Evolutionary conservation across 176 grass and related monocot genomes (phyloP).

Genomic region (Pontederia crassipes): DNA sequence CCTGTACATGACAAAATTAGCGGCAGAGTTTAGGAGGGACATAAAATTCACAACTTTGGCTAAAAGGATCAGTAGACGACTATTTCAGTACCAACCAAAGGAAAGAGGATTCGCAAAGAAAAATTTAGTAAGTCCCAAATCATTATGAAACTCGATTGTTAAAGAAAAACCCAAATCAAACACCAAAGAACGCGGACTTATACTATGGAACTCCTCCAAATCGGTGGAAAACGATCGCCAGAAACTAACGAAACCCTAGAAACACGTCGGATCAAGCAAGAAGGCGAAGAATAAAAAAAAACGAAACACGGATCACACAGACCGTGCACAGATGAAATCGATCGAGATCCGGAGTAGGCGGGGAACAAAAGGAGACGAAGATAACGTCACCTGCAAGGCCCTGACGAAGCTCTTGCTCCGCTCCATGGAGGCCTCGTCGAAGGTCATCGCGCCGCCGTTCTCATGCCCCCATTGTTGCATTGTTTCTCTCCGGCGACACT

Average conservation of each 20-base stretch:
- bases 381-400: slow-evolving; percentile 59
- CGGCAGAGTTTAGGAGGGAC: background rate
- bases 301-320: too few relatives aligned
- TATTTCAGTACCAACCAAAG: too few relatives aligned
- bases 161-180: too few relatives aligned
- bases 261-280: background rate
- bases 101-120: too few relatives aligned
- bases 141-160: too few relatives aligned
- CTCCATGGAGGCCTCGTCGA: slow-evolving; percentile 97
- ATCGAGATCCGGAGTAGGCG: background rate
- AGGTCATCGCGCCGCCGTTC: slow-evolving; percentile 34
- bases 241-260: slow-evolving; percentile 3
- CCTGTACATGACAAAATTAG: slow-evolving; percentile 31
- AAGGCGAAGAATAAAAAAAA: too few relatives aligned
- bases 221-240: too few relatives aligned
- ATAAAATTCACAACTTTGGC: too few relatives aligned
- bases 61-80: too few relatives aligned
- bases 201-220: too few relatives aligned
- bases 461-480: slow-evolving; percentile 33
- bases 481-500: background rate
- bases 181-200: too few relatives aligned
- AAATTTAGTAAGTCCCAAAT: too few relatives aligned
- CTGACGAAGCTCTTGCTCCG: slow-evolving; percentile 95
- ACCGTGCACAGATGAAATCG: background rate
- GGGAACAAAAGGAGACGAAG: background rate